Evolutionary conservation across 2,329 filamentous ascomycete genomes (phyloP).

Genomic region (Paecilomyces sp.): DNA sequence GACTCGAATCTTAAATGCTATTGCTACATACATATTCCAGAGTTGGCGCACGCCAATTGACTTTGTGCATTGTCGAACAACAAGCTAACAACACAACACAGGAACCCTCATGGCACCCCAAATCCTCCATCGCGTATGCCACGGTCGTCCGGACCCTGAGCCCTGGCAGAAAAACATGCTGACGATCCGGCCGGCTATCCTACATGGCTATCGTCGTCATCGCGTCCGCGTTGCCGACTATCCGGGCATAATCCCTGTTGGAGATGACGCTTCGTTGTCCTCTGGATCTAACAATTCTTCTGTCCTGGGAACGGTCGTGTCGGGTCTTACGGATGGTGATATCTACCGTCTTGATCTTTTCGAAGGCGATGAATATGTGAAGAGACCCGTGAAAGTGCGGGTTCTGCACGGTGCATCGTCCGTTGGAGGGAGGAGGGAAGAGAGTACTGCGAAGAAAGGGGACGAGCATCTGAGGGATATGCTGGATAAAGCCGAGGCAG

Average conservation of each 20-base stretch:
- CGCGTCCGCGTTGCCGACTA: conserved; percentile 68
- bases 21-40: not conserved
- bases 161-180: conserved; percentile 49
- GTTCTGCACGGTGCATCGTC: conserved; percentile 25
- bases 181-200: conserved; percentile 65
- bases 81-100: conserved; percentile 10
- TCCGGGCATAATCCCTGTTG: conserved; percentile 59
- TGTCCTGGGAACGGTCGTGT: conserved; percentile 70
- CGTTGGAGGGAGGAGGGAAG: conserved; percentile 16
- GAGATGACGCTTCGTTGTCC: not conserved
- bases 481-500: conserved; percentile 45
- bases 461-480: conserved; percentile 31
- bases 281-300: conserved; percentile 23
- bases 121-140: conserved; percentile 80
- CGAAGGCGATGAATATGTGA: conserved; percentile 68
- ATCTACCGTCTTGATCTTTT: conserved; percentile 70
- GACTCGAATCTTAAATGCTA: not conserved
- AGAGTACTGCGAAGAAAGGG: conserved; percentile 16
- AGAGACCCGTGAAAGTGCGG: conserved; percentile 42
- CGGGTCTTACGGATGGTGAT: conserved; percentile 71
- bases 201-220: conserved; percentile 64
- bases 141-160: conserved; percentile 49
- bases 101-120: conserved; percentile 72
- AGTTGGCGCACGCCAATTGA: not conserved
- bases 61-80: not conserved